Percentiles rank a stretch among this genome's conserved stretches.
Conservation (phyloP, 352 stramenopile genomes). For the Phytophthora sansomeana region DNA sequence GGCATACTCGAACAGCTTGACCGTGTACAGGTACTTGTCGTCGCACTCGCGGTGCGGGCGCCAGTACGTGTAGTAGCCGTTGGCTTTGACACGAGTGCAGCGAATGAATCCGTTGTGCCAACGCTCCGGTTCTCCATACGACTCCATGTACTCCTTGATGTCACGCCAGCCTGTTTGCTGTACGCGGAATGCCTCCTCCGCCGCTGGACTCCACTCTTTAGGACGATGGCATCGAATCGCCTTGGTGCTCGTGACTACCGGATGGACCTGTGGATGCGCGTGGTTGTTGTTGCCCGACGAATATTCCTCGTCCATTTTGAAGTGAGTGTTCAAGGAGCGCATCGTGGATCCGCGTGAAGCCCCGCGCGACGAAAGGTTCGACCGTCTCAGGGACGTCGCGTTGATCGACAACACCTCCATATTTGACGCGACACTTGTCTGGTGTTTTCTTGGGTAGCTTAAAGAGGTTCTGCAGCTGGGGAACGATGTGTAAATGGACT, state of each 20-base stretch:
- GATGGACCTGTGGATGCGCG: slow-evolving; percentile 26
- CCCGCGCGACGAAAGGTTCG: slow-evolving; percentile 48
- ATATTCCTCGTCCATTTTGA: slow-evolving; percentile 67
- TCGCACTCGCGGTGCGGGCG: slow-evolving; percentile 76
- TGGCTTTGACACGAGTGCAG: slow-evolving; percentile 84
- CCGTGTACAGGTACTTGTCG: slow-evolving; percentile 82
- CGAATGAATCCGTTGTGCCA: slow-evolving; percentile 82
- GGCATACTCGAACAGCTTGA: slow-evolving; percentile 84
- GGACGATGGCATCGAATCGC: slow-evolving; percentile 68
- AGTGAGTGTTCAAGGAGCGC: slow-evolving; percentile 40
- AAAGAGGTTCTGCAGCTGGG: neutral
- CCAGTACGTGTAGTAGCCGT: slow-evolving; percentile 89
- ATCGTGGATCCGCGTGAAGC: slow-evolving; percentile 31
- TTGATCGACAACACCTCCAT: slow-evolving; percentile 52
- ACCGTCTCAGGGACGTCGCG: slow-evolving; percentile 41
- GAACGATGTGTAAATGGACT: neutral
- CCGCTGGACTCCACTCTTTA: slow-evolving; percentile 74
- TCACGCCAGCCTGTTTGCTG: slow-evolving; percentile 80
- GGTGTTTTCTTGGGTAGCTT: slow-evolving; percentile 8
- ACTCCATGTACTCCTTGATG: slow-evolving; percentile 85
- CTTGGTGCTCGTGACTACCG: slow-evolving; percentile 62
- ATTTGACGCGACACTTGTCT: neutral
- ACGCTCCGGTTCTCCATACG: slow-evolving; percentile 73
- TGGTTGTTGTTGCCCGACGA: slow-evolving; percentile 35
- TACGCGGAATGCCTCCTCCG: slow-evolving; percentile 79